Evolutionary conservation across 2,329 filamentous ascomycete genomes (phyloP), one percentile per base, ranked within the genome.

Genomic region (Fonsecaea pugnacius): DNA sequence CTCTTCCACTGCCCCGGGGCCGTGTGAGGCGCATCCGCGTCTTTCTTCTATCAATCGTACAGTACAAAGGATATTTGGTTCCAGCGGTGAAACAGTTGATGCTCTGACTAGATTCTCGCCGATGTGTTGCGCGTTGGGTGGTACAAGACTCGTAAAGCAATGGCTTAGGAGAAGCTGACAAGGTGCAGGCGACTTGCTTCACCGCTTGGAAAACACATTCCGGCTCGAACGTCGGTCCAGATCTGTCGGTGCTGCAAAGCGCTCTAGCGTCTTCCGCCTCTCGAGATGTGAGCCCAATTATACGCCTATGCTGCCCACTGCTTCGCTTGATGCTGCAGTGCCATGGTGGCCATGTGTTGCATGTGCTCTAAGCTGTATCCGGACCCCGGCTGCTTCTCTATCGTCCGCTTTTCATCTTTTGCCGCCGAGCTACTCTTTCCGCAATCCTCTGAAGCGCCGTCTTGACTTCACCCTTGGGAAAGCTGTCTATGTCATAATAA

Each of bases 401-500:
- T 55, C 64, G 46, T 24, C 57, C 58, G 4, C 58, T 58, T 35
- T 66, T 68, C 77, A 81, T 79, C 70, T 80, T 81, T 68, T 85
- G 80, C 70, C 83, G 84, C 60, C 84, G 79, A 69, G 80, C 77
- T 55, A 87, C 77, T 72, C 85, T 83, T 48, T 86, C 84, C 27
- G 77, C 75, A 9, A 83, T 80, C 57, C 84, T 80, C 70, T 83
- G 78, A 62, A 89, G 75, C 2, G 84, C 82, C 78, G 85, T 87
- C 79, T 90, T 93, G 70, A 96, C 88, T 65, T 97, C 93, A 59
- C 92, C 91, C 76, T 96, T 92, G 51, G 78, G 87, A 77, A 98
- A 97, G 0, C 85, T 84, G 1, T 88, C 84, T 10, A 97, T 78
- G 73, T 99, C 92, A 77, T 96, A 99, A 79, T 99, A 99, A 18